Evolutionary conservation across 345 rosid species (phyloP).

Genomic region (Gossypium raimondii): DNA sequence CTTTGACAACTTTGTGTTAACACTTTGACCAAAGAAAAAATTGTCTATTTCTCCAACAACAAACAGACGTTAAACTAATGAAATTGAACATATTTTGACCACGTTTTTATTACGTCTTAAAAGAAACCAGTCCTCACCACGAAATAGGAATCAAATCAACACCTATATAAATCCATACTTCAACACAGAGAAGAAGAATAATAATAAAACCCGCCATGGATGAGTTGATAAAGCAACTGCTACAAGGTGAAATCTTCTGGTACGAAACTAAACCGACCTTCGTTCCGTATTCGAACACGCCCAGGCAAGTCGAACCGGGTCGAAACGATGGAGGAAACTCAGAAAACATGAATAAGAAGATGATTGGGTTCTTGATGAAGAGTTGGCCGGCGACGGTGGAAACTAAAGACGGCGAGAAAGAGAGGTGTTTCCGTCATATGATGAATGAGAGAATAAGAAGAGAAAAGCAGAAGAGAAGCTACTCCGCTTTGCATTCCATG

Average conservation of each 20-base stretch:
- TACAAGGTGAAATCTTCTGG: slow-evolving; percentile 11
- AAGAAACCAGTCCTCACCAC: neutral
- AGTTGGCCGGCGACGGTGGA: slow-evolving; percentile 22
- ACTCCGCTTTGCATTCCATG: slow-evolving; percentile 45
- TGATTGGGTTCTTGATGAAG: slow-evolving; percentile 42
- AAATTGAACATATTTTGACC: neutral
- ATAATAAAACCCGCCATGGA: neutral
- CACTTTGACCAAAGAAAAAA: neutral
- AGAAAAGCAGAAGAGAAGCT: slow-evolving; percentile 53
- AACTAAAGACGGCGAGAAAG: slow-evolving; percentile 26
- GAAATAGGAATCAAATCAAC: neutral
- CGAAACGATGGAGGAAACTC: neutral
- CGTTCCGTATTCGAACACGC: slow-evolving; percentile 25
- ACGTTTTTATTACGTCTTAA: neutral
- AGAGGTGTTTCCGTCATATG: slow-evolving; percentile 43
- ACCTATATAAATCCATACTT: neutral
- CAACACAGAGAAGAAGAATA: too few species aligned
- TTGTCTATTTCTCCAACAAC: neutral
- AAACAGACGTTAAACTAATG: neutral
- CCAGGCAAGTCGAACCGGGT: slow-evolving; percentile 4
- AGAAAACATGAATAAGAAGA: slow-evolving; percentile 46
- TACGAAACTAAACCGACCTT: slow-evolving; percentile 20
- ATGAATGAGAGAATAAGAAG: slow-evolving; percentile 71
- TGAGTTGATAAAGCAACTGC: neutral
- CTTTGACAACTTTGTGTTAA: neutral